Conservation (phyloP, 1,284 basidiomycete genomes). For the Malassezia globosa region DNA sequence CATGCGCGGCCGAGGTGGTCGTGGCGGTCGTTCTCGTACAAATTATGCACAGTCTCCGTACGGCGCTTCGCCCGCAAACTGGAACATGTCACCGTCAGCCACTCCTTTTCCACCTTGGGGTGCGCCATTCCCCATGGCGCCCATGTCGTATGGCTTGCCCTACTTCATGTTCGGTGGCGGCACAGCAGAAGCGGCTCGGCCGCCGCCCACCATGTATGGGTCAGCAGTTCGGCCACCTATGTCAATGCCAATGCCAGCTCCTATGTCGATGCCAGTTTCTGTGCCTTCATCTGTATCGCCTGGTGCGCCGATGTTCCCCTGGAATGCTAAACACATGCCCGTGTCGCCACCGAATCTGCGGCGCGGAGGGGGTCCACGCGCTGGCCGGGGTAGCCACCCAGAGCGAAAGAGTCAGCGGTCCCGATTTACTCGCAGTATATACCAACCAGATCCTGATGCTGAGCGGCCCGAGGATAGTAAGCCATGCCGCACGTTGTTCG, state of each 20-base stretch:
- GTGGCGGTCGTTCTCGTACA: slow-evolving; percentile 21
- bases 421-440: slow-evolving; percentile 16
- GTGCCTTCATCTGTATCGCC: no score
- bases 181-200: no score
- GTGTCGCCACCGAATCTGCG: no score
- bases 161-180: no score
- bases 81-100: no score
- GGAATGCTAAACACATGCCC: no score
- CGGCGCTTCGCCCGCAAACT: no score
- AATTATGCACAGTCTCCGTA: slow-evolving; percentile 11
- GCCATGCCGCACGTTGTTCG: slow-evolving; percentile 87
- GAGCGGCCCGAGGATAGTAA: slow-evolving; percentile 78
- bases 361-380: background rate
- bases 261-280: no score
- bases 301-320: no score
- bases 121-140: background rate
- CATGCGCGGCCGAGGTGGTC: slow-evolving; percentile 12
- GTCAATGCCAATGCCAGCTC: slow-evolving; percentile 1
- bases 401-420: slow-evolving; percentile 7
- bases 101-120: background rate
- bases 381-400: background rate
- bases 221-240: no score
- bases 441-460: slow-evolving; percentile 23
- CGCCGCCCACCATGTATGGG: no score
- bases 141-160: background rate